phyloP scores from a whole-genome alignment of 441 rosid species.

The Arabidopsis lyrata region DNA sequence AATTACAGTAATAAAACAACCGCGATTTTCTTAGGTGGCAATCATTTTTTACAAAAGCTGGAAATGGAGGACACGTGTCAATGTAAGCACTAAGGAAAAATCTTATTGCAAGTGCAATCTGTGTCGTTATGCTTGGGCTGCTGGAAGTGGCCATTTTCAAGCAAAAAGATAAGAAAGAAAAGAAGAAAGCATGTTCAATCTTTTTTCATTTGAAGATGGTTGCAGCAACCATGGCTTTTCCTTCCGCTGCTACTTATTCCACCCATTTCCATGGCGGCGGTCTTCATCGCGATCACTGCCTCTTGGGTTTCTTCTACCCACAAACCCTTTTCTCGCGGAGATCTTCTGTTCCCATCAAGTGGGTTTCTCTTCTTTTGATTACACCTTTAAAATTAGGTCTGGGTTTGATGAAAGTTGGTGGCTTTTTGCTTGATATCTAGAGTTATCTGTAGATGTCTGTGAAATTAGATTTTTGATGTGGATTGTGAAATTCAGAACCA shows the following conservation, averaged over 20 bases:
- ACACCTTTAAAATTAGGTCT: not conserved
- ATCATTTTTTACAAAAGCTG: too few relatives aligned
- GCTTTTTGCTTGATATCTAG: not conserved
- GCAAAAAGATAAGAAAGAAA: conserved; percentile 7
- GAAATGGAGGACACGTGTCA: conserved; percentile 32
- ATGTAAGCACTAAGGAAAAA: not conserved
- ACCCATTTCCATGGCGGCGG: conserved; percentile 40
- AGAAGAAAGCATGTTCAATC: not conserved
- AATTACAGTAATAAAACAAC: too few relatives aligned
- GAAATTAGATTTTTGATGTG: not conserved
- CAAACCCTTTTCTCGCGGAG: conserved; percentile 39
- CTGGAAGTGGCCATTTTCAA: conserved; percentile 30
- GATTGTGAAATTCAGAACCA: conserved; percentile 16
- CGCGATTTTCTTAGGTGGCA: too few relatives aligned
- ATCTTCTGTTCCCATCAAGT: conserved; percentile 48
- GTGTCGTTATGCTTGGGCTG: conserved; percentile 5
- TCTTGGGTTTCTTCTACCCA: conserved; percentile 41
- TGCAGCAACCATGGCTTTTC: conserved; percentile 29
- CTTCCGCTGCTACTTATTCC: conserved; percentile 37
- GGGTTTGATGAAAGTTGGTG: conserved; percentile 5
- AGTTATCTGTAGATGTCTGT: not conserved
- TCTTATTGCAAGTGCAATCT: conserved; percentile 5
- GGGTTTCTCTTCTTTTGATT: not conserved
- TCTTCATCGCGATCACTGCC: conserved; percentile 43
- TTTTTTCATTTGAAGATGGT: conserved; percentile 9